Evolutionary conservation across 805 yeast genomes (phyloP), one percentile per base, ranked within the genome.

Genomic region (Saturnispora kantuleensis): DNA sequence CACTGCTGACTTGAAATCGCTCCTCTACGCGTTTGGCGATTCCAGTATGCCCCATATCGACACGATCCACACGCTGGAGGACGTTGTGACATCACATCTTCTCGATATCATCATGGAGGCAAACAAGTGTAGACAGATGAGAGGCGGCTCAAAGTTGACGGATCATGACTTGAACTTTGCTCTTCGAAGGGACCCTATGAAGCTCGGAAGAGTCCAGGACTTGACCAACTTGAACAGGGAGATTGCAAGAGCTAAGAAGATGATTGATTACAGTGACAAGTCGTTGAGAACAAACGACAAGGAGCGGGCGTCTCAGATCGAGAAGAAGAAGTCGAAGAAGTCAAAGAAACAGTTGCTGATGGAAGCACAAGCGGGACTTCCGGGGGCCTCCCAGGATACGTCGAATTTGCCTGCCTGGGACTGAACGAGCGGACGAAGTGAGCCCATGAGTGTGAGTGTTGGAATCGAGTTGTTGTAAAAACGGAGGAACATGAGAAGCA

Each of bases 111-210:
- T 64, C 15, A 50, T 56, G 43, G 57, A 67, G 68, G 86, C 64
- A 64, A 76, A 50, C 73, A 74, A 51, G 77, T 81, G 12, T 56
- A 69, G 49, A 56, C 70, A 18, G 66, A 70, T 50, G 69, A 85
- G 31, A 63, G 52, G 53, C 1, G 65, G 87, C 33, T 75, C 69
- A 48, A 83, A 81, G 60, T 70, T 83, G 51, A 78, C 77, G 51
- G 77, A 82, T 13, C 88, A 81, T 36, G 89, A 83, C 55, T 76
- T 83, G 63, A 77, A 75, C 57, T 83, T 81, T 60, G 84, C 82
- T 0, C 59, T 84, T 42, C 63, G 88, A 38, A 71, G 71, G 44
- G 90, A 83, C 54, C 76, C 80, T 2, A 65, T 73, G 11, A 83
- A 83, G 55, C 67, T 81, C 11, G 86, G 85, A 2, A 75, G 90